phyloP scores from a whole-genome alignment of 805 yeast species.

The Starmera caribaea region DNA sequence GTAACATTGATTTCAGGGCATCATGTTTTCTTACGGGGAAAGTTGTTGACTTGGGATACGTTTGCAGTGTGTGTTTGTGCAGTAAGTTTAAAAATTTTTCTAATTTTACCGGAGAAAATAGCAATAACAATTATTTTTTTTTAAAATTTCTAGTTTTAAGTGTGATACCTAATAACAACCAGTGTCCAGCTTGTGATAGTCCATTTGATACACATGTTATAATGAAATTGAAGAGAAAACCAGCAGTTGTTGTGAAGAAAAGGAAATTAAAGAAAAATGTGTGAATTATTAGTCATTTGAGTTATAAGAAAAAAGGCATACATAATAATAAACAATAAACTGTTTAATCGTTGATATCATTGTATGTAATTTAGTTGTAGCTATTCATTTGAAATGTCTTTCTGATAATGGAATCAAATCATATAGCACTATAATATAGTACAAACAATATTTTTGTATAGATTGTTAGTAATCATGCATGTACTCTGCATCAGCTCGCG shows the following conservation, averaged over 20 bases:
- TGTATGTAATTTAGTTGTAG: too few relatives aligned
- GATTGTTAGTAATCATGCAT: too few relatives aligned
- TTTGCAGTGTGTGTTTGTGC: conserved; percentile 91
- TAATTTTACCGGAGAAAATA: neutral
- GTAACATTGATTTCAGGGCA: conserved; percentile 87
- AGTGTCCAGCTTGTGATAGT: conserved; percentile 84
- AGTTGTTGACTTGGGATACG: conserved; percentile 87
- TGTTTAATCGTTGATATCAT: too few relatives aligned
- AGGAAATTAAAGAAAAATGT: conserved; percentile 22
- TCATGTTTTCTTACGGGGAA: conserved; percentile 89
- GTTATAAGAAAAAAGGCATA: too few relatives aligned
- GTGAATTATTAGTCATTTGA: too few relatives aligned
- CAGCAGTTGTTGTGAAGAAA: conserved; percentile 36
- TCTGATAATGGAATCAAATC: too few relatives aligned
- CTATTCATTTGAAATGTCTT: too few relatives aligned
- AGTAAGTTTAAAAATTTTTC: conserved; percentile 25
- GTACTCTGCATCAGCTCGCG: too few relatives aligned
- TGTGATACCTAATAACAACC: conserved; percentile 50
- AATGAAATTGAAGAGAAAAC: conserved; percentile 47
- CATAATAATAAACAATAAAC: too few relatives aligned
- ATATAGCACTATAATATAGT: too few relatives aligned
- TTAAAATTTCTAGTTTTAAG: conserved; percentile 39
- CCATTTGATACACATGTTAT: conserved; percentile 59
- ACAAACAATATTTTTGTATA: too few relatives aligned
- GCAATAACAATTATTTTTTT: neutral